Conservation (phyloP, 768 basidiomycete species). For the Leucocoprinus leucothites region DNA sequence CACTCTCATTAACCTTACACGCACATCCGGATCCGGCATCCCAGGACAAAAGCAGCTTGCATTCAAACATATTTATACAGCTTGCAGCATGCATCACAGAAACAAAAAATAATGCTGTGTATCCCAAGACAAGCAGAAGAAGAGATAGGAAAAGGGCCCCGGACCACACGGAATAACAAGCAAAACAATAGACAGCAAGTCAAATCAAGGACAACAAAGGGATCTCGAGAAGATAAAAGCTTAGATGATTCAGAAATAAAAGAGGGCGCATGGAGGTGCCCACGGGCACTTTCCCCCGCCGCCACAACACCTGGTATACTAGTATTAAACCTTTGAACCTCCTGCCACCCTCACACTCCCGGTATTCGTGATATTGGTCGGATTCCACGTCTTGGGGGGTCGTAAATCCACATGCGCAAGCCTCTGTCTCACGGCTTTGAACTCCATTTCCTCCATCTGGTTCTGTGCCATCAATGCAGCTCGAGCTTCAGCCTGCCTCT, state of each 20-base stretch:
- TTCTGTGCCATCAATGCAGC: constrained; percentile 78
- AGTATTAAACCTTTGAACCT: constrained; percentile 8
- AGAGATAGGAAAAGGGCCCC: not conserved
- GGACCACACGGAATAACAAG: not conserved
- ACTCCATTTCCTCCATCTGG: constrained; percentile 77
- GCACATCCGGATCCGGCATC: not conserved
- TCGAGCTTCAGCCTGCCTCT: constrained; percentile 79
- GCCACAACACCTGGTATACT: not conserved
- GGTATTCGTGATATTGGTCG: constrained; percentile 40
- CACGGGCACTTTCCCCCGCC: not conserved
- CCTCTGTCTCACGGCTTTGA: constrained; percentile 76
- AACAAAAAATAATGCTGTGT: constrained; percentile 13
- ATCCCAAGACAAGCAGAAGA: constrained; percentile 11
- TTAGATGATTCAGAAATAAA: constrained; percentile 2
- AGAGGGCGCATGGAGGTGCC: not conserved
- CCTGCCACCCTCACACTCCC: constrained; percentile 9
- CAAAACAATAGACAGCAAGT: not conserved
- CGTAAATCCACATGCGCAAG: constrained; percentile 71
- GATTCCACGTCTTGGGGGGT: constrained; percentile 75
- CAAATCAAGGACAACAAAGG: not conserved
- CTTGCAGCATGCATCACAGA: constrained; percentile 7
- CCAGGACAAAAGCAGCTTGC: not conserved
- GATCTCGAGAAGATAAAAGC: constrained; percentile 1
- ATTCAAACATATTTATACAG: constrained; percentile 10
- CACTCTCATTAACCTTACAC: constrained; percentile 1